A percentile compares a stretch with the other conserved stretches of the same genome.
These are phyloP conservation scores for Fusarium euwallaceae DNA, from an alignment of 2,329 filamentous ascomycete species.

Conservation along the genomic window DNA sequence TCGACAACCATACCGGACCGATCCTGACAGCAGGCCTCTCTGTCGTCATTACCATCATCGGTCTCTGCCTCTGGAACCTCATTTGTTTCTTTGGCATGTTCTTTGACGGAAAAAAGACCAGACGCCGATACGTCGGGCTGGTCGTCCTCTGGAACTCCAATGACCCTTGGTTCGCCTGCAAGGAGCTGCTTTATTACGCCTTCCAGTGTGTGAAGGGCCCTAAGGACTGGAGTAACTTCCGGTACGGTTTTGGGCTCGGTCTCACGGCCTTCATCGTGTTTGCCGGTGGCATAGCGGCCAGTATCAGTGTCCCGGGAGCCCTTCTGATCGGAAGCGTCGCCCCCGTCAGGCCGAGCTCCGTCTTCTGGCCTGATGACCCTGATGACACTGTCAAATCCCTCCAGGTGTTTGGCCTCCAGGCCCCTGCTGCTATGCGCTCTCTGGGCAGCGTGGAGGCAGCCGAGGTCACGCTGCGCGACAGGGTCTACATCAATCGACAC, in stretches of 20 bases:
- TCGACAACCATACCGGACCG: neutral
- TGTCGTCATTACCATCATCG: neutral
- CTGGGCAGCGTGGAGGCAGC: neutral
- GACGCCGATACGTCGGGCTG: neutral
- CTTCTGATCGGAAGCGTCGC: neutral
- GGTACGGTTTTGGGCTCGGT: neutral
- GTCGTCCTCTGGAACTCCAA: slow-evolving; percentile 5
- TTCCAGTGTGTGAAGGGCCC: neutral
- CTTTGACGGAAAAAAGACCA: neutral
- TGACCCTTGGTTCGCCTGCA: slow-evolving; percentile 5
- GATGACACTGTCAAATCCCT: neutral
- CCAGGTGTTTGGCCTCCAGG: neutral
- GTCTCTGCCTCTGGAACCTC: neutral
- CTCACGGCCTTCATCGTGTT: neutral
- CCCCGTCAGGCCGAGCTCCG: neutral
- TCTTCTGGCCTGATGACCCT: neutral
- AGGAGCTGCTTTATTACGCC: neutral
- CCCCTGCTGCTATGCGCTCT: neutral
- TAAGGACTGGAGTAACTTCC: neutral
- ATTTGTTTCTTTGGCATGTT: neutral
- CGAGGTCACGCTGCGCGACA: neutral
- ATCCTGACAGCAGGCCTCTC: neutral
- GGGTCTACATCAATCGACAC: neutral
- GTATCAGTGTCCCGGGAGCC: neutral
- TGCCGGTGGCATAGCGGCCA: neutral